Evolutionary conservation across 2,329 filamentous ascomycete species (phyloP), one percentile per base, ranked within the genome.

Genomic region (Thielaviopsis musarum): DNA sequence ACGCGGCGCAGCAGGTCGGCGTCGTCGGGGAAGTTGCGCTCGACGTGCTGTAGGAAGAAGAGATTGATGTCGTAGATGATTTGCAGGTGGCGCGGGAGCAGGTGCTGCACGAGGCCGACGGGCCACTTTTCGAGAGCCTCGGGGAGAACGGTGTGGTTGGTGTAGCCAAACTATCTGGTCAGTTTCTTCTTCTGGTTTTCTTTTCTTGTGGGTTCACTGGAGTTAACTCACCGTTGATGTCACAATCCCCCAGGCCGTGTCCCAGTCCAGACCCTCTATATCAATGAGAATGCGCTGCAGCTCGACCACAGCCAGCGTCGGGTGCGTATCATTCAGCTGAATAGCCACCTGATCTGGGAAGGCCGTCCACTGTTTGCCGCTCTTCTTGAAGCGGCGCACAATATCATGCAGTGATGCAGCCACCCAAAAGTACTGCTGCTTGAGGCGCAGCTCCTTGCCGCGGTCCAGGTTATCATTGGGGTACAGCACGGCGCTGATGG

Each of bases 391-490:
- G 61, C 93, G 85, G 61, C 93, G 87, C 62, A 98, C 87, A 69
- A 98, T 98, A 67, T 98, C 93, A 69, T 89, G 89, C 3, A 98
- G 79, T 17, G 93, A 98, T 17, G 93, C 93, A 57, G 93, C 91
- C 68, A 95, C 95, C 93, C 93, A 98, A 75, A 98, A 98, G 78
- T 98, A 98, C 72, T 98, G 93, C 72, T 98, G 93, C 80, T 98
- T 98, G 71, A 98, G 74, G 58, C 93, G 88, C 64, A 98, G 82
- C 76, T 98, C 93, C 73, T 98, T 98, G 63, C 93, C 93, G 64
- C 90, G 82, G 65, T 97, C 91, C 52, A 98, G 81, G 72, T 95
- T 97, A 73, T 97, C 91, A 68, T 98, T 98, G 62, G 93, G 93
- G 69, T 98, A 98, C 52, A 98, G 75, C 15, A 98, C 93, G 34